Base-by-base conservation (phyloP, 1,139 yeast genomes). In the Williopsis jadinii region DNA sequence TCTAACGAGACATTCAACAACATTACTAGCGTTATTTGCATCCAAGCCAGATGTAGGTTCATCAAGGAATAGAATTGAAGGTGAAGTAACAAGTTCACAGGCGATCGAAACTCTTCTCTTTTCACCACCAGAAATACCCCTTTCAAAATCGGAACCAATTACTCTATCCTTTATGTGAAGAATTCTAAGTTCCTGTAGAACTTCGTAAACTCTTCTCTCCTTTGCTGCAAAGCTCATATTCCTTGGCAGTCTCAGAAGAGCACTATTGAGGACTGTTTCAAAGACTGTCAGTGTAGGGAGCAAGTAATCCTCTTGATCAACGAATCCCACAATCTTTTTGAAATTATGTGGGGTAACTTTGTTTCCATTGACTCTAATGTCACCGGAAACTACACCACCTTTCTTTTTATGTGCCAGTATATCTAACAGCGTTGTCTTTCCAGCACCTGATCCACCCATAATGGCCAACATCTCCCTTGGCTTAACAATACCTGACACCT, bases 391-490 rank as follows among this genome's bases (percentile, higher is more conserved):
- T 1, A 52, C 51, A 2, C 98, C 98, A 32, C 80, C 73, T 59
- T 92, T 92, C 54, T 80, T 77, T 58, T 92, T 92, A 38, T 82
- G 84, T 1, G 97, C 97, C 45, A 92, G 67, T 42, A 92, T 87
- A 58, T 92, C 98, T 44, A 92, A 67, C 36, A 92, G 64, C 0
- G 98, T 92, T 0, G 98, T 90, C 59, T 92, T 92, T 44, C 98
- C 98, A 10, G 97, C 97, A 40, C 98, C 98, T 0, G 97, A 88
- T 3, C 97, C 97, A 35, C 98, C 98, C 95, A 92, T 86, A 32
- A 92, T 88, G 0, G 98, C 97, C 59, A 90, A 61, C 49, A 95
- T 84, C 59, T 90, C 90, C 34, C 96, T 83, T 2, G 97, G 95
- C 41, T 76, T 75, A 3, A 83, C 95, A 13, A 77, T 53, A 9